Conservation (phyloP, 768 basidiomycete genomes). For the Termitomyces heimii region DNA sequence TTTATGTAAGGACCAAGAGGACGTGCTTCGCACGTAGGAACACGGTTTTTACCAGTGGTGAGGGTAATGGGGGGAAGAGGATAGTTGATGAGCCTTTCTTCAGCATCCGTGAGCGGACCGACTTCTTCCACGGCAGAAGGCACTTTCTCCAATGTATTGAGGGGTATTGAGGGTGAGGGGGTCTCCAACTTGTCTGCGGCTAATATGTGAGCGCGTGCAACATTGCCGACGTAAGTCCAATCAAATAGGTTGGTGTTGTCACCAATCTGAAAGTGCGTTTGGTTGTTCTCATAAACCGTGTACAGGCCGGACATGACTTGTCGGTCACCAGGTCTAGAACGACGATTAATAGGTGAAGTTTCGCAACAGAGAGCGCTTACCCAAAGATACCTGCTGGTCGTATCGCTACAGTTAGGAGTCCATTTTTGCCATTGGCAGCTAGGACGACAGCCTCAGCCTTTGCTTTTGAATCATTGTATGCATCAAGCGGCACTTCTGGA, state of each 20-base stretch:
- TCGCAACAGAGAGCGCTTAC: constrained; percentile 33
- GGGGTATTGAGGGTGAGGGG: constrained; percentile 37
- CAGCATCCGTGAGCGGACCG: constrained; percentile 33
- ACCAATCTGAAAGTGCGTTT: constrained; percentile 92
- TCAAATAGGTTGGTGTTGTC: constrained; percentile 92
- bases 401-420: constrained; percentile 83
- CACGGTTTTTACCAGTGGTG: constrained; percentile 56
- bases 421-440: constrained; percentile 79
- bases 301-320: constrained; percentile 79
- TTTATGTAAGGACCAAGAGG: constrained; percentile 79
- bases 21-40: constrained; percentile 76
- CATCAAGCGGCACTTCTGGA: constrained; percentile 74
- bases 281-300: constrained; percentile 70
- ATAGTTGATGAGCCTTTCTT: constrained; percentile 35
- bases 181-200: constrained; percentile 82
- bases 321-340: constrained; percentile 78
- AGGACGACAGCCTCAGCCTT: constrained; percentile 82
- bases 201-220: constrained; percentile 89
- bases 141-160: constrained; percentile 27
- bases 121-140: constrained; percentile 32
- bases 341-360: constrained; percentile 1
- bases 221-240: constrained; percentile 95
- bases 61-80: constrained; percentile 58
- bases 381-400: constrained; percentile 96
- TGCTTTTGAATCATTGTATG: constrained; percentile 93